A percentile compares a stretch with the other conserved stretches of the same genome.
These are phyloP conservation scores for Colletotrichum sp. DNA, from an alignment of 2,329 filamentous ascomycete species.

Conservation along the genomic window DNA sequence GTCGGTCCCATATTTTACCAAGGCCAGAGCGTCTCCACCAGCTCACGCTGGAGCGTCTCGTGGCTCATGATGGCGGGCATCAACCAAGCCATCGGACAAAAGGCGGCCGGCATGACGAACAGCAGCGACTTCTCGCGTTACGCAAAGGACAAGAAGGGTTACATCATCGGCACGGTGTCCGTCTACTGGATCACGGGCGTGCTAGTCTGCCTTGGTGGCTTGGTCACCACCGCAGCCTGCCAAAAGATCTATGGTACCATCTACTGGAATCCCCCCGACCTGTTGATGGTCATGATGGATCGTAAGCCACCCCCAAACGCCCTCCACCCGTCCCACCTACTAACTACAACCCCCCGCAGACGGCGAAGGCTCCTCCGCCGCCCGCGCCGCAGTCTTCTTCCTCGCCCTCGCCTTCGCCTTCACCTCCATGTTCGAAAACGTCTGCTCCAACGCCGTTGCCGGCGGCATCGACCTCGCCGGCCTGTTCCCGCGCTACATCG, in stretches of 20 bases:
- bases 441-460: constrained; percentile 39
- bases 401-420: constrained; percentile 38
- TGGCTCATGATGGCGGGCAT: constrained; percentile 41
- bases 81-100: constrained; percentile 39
- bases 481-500: constrained; percentile 39
- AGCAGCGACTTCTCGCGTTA: constrained; percentile 42
- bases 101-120: constrained; percentile 41
- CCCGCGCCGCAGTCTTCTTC: constrained; percentile 42
- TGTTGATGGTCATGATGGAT: constrained; percentile 35
- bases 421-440: constrained; percentile 39
- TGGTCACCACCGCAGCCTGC: constrained; percentile 42
- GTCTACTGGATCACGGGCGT: constrained; percentile 39
- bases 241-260: constrained; percentile 37
- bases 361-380: constrained; percentile 35
- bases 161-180: constrained; percentile 38
- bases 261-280: constrained; percentile 40
- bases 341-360: neutral
- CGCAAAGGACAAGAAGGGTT: constrained; percentile 31
- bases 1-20: constrained; percentile 45
- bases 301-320: neutral
- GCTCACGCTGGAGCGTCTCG: constrained; percentile 31
- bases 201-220: constrained; percentile 38
- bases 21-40: neutral
- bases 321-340: fast-evolving
- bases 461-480: constrained; percentile 45